Percentiles rank a stretch among this genome's conserved stretches.
Conservation (phyloP, 2,329 filamentous ascomycete genomes). For the Aspergillus japonicus region DNA sequence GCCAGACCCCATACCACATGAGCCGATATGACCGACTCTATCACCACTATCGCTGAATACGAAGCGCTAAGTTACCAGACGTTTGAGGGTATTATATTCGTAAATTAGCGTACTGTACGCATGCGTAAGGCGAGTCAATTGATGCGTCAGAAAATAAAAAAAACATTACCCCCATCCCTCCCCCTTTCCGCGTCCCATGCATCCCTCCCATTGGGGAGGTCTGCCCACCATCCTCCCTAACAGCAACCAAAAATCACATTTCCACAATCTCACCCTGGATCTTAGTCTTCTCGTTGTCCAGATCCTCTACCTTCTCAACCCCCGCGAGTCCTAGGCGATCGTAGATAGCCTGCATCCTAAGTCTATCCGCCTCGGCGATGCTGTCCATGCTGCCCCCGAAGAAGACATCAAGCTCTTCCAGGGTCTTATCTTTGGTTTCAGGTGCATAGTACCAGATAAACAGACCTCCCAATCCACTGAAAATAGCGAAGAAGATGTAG, state of each 20-base stretch:
- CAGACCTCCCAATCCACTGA: conserved; percentile 35
- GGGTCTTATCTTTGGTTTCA: conserved; percentile 52
- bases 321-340: conserved; percentile 62
- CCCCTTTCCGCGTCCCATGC: too few species aligned
- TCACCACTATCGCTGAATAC: not conserved
- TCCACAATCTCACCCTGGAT: conserved; percentile 19
- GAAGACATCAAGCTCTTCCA: conserved; percentile 61
- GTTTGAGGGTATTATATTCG: too few species aligned
- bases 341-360: conserved; percentile 73
- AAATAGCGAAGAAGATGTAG: conserved; percentile 46
- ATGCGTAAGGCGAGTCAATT: too few species aligned
- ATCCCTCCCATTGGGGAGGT: not conserved
- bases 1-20: not conserved
- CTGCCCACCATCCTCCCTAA: not conserved
- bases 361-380: conserved; percentile 42
- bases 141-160: not conserved
- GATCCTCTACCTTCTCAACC: conserved; percentile 25
- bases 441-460: conserved; percentile 41
- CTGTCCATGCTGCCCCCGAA: conserved; percentile 32
- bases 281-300: conserved; percentile 19
- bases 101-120: too few species aligned
- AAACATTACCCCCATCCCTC: not conserved
- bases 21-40: not conserved
- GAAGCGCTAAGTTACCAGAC: not conserved
- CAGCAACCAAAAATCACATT: not conserved